Evolutionary conservation across 345 rosid genomes (phyloP), one percentile per base, ranked within the genome.

Genomic region (Ceriops decandra): DNA sequence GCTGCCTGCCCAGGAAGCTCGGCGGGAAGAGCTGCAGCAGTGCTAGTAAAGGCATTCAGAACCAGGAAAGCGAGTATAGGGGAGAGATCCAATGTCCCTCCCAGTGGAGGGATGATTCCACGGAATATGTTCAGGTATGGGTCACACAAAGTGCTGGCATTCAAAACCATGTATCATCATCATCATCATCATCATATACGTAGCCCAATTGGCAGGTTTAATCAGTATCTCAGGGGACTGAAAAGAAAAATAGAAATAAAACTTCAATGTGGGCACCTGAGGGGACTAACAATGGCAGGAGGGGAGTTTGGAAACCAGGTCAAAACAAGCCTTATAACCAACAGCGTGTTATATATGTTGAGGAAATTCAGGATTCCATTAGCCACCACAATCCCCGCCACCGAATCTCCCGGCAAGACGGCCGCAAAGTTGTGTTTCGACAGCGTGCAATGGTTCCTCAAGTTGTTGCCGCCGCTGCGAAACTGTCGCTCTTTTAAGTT

Each of bases 301-400:
- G 97, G 97, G 56, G 96, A 76, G 73, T 87, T 88, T 0, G 98
- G 98, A 77, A 93, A 93, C 98, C 97, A 93, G 33, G 97, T 91
- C 85, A 93, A 80, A 65, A 93, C 97, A 54, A 93, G 93, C 82
- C 98, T 82, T 56, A 79, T 72, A 36, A 93, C 75, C 80, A 93
- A 86, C 66, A 93, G 62, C 7, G 95, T 84, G 80, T 91, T 93
- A 80, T 91, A 93, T 60, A 93, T 74, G 74, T 84, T 93, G 69
- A 93, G 80, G 82, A 93, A 93, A 66, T 85, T 93, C 60, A 78
- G 49, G 68, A 91, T 67, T 4, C 98, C 97, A 63, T 91, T 93
- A 16, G 92, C 87, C 77, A 89, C 96, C 81, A 93, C 96, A 59
- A 91, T 8, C 60, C 92, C 98, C 1, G 95, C 95, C 73, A 89